Percentiles rank a stretch among this genome's conserved stretches.
These are phyloP conservation scores for Elsinoe batatas DNA, from an alignment of 2,329 filamentous ascomycete species.

Conservation along the genomic window DNA sequence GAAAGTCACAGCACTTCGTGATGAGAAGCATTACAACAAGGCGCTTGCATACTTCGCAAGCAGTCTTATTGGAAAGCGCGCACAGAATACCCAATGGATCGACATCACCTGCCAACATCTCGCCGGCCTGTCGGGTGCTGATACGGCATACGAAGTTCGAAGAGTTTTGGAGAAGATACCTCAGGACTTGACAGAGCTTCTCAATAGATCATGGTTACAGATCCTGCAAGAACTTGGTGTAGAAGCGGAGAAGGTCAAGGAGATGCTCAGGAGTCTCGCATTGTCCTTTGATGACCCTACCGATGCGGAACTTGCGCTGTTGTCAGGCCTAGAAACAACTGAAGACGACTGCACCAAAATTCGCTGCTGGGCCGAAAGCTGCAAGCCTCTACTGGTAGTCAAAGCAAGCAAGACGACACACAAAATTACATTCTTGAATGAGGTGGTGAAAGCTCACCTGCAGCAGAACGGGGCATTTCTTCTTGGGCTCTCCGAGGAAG, in stretches of 20 bases:
- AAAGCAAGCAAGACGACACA: background rate
- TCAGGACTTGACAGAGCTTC: background rate
- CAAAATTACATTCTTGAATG: background rate
- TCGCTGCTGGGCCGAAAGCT: background rate
- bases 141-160: background rate
- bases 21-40: background rate
- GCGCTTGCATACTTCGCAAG: background rate
- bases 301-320: background rate
- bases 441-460: background rate
- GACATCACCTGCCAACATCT: background rate
- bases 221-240: background rate
- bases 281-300: background rate
- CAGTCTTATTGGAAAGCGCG: background rate
- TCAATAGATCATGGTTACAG: background rate
- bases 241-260: background rate
- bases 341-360: background rate
- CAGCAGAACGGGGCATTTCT: background rate
- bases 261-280: background rate
- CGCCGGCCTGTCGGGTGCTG: background rate
- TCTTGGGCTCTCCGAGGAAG: background rate
- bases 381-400: background rate
- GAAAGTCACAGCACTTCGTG: background rate
- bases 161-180: background rate
- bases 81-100: background rate
- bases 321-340: background rate